Conservation (phyloP, 345 rosid species). For the Salix koriyanagi region DNA sequence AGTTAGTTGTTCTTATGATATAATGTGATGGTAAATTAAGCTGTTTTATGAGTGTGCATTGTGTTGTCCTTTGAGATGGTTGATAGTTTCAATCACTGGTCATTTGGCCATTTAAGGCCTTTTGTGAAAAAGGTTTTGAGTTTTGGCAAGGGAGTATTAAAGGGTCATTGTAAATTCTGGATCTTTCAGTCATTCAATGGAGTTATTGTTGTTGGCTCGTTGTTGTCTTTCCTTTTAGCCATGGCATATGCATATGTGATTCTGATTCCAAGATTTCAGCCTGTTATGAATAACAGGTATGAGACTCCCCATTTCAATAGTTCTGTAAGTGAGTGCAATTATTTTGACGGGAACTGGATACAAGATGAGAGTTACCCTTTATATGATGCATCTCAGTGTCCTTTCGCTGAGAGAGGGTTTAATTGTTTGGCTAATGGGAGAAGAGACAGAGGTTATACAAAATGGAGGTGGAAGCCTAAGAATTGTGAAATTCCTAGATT, state of each 20-base stretch:
- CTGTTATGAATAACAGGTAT: constrained; percentile 13
- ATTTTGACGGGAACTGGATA: constrained; percentile 56
- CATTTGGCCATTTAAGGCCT: constrained; percentile 26
- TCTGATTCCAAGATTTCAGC: constrained; percentile 41
- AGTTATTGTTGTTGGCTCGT: constrained; percentile 30
- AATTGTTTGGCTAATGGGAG: constrained; percentile 65
- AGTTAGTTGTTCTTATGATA: neutral
- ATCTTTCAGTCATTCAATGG: constrained; percentile 39
- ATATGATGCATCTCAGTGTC: constrained; percentile 60
- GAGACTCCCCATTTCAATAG: constrained; percentile 25
- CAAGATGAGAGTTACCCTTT: constrained; percentile 56
- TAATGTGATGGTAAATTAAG: neutral
- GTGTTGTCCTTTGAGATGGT: constrained; percentile 16
- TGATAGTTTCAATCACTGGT: constrained; percentile 16
- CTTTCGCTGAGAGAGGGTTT: constrained; percentile 61
- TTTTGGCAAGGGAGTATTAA: constrained; percentile 29
- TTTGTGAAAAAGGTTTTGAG: constrained; percentile 20
- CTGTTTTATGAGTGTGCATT: neutral
- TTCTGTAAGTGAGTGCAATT: constrained; percentile 36
- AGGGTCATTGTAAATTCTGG: constrained; percentile 32
- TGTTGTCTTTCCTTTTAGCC: constrained; percentile 41
- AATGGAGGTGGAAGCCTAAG: constrained; percentile 73
- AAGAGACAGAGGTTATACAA: constrained; percentile 45
- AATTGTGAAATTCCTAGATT: constrained; percentile 58
- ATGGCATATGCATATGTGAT: constrained; percentile 35